Evolutionary conservation across 2,329 filamentous ascomycete species (phyloP), one percentile per base, ranked within the genome.

Genomic region (Simplicillium sp.): DNA sequence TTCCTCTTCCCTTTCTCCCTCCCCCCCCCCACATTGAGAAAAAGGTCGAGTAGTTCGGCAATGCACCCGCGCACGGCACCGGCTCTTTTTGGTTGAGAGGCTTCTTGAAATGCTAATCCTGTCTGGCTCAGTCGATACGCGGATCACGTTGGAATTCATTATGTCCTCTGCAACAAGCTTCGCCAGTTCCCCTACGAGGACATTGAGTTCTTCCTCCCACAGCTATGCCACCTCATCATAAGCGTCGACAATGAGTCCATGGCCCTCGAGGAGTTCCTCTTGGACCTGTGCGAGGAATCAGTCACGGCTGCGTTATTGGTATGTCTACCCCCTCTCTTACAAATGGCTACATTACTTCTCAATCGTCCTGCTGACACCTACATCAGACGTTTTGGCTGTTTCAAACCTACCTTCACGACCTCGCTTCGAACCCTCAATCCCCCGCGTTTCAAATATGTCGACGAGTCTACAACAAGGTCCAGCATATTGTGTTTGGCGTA

Each of bases 161-260:
- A 90, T 70, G 84, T 88, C 47, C 77, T 92, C 48, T 90, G 87
- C 71, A 84, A 82, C 55, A 92, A 92, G 75, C 73, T 92, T 58
- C 84, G 87, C 58, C 84, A 87, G 63, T 92, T 92, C 59, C 84
- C 83, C 49, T 92, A 90, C 67, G 84, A 88, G 69, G 85, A 92
- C 65, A 89, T 92, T 59, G 87, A 92, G 65, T 92, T 92, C 79
- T 92, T 90, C 70, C 75, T 92, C 38, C 86, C 86, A 47, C 84
- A 87, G 69, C 70, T 92, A 70, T 92, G 86, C 60, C 87, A 92
- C 66, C 79, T 92, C 48, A 80, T 89, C 65, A 84, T 92, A 56
- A 89, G 84, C 63, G 77, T 90, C 60, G 80, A 90, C 69, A 92
- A 90, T 64, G 87, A 92, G 70, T 90, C 85, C 51, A 89, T 92